Percentiles rank a stretch among this genome's conserved stretches.
Conservation (phyloP, 2,329 filamentous ascomycete genomes). For the Mycogone perniciosa region DNA sequence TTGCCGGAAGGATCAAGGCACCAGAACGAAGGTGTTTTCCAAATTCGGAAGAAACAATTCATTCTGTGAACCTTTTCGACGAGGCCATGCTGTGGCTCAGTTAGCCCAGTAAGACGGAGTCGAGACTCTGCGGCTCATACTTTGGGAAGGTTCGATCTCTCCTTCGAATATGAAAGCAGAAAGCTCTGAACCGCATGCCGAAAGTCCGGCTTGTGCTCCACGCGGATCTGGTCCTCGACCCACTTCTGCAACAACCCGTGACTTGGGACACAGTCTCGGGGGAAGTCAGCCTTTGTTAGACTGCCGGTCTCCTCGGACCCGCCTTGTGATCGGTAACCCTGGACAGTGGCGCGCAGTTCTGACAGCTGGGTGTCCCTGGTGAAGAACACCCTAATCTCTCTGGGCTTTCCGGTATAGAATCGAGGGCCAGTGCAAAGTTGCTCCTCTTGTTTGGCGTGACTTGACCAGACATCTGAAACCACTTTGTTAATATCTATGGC, state of each 20-base stretch:
- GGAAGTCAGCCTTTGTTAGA: constrained; percentile 31
- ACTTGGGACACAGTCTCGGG: constrained; percentile 31
- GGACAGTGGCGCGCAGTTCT: constrained; percentile 32
- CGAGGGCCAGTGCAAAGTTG: constrained; percentile 28
- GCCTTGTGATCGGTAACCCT: constrained; percentile 30
- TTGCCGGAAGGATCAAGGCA: constrained; percentile 34
- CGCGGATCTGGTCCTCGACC: constrained; percentile 33
- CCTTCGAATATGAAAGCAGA: constrained; percentile 30
- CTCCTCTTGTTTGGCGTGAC: constrained; percentile 28
- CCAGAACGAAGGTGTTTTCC: constrained; percentile 37
- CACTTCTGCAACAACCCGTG: constrained; percentile 30
- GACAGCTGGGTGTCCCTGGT: constrained; percentile 31
- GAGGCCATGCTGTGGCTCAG: constrained; percentile 31
- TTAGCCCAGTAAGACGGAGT: constrained; percentile 15
- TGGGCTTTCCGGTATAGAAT: constrained; percentile 31
- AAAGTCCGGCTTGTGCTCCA: constrained; percentile 28
- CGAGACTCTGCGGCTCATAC: constrained; percentile 22
- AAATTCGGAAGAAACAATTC: constrained; percentile 46
- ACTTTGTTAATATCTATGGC: constrained; percentile 16
- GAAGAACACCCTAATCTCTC: constrained; percentile 32
- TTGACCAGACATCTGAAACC: constrained; percentile 33
- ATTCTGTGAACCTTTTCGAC: constrained; percentile 39
- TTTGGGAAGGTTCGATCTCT: constrained; percentile 33
- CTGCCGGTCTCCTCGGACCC: constrained; percentile 23
- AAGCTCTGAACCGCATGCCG: constrained; percentile 31